A percentile compares a stretch with the other conserved stretches of the same genome.
These are phyloP conservation scores for Venturia nashicola DNA, from an alignment of 2,329 filamentous ascomycete genomes.

Conservation along the genomic window DNA sequence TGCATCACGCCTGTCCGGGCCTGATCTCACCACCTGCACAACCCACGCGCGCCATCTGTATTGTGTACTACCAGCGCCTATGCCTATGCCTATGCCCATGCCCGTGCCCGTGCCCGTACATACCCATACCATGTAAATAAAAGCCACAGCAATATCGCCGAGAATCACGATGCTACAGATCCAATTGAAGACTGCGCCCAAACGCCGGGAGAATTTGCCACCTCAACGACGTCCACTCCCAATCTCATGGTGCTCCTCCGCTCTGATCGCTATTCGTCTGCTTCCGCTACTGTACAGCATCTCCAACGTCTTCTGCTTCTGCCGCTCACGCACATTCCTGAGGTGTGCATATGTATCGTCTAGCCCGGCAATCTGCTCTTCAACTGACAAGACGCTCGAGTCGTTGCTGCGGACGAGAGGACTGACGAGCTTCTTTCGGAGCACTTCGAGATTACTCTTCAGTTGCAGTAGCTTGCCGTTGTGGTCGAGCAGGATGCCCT, in stretches of 20 bases:
- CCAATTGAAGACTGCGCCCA: not conserved
- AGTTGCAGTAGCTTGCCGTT: slow-evolving; percentile 73
- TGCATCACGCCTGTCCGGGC: no score
- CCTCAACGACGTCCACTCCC: not conserved
- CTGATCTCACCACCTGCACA: no score
- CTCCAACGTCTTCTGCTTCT: slow-evolving; percentile 76
- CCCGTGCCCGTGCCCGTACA: not conserved
- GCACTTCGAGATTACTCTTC: slow-evolving; percentile 75
- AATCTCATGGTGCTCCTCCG: not conserved
- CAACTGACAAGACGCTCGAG: slow-evolving; percentile 58
- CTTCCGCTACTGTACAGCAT: slow-evolving; percentile 49
- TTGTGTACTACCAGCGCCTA: no score
- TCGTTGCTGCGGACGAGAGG: slow-evolving; percentile 65
- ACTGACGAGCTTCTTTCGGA: slow-evolving; percentile 70
- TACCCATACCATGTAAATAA: no score
- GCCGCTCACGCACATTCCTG: slow-evolving; percentile 59
- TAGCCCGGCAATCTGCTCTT: slow-evolving; percentile 75
- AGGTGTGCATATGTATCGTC: slow-evolving; percentile 71
- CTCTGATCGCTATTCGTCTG: not conserved
- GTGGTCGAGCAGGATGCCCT: slow-evolving; percentile 74
- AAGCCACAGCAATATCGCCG: not conserved
- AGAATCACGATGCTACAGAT: not conserved
- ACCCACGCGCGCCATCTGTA: no score
- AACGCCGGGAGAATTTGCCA: not conserved
- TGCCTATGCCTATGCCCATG: not conserved